Evolutionary conservation across 352 stramenopile species (phyloP), one percentile per base, ranked within the genome.

Genomic region (Elongisporangium prolatum): DNA sequence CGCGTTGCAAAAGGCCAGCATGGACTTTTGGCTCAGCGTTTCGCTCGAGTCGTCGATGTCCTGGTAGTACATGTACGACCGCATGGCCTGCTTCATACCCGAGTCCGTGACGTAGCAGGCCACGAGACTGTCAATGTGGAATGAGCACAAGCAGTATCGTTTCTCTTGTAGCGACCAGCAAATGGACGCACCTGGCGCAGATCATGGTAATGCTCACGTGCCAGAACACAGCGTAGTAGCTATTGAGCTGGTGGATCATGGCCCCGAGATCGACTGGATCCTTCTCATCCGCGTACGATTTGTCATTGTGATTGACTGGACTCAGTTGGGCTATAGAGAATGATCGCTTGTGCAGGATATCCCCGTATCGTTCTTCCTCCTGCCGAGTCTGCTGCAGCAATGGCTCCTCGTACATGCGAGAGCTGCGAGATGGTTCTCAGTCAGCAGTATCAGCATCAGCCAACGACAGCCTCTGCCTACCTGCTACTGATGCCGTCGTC

Each of bases 61-160:
- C 59, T 87, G 77, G 63, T 89, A 91, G 58, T 88, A 90, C 77
- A 93, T 89, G 64, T 91, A 93, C 50, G 69, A 89, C 82, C 59
- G 82, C 80, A 93, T 87, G 2, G 80, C 71, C 21, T 63, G 60
- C 49, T 71, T 65, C 56, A 84, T 77, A 40, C 63, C 65, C 11
- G 68, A 59, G 25, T 90, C 80, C 10, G 65, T 59, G 16, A 87
- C 66, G 34, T 78, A 59, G n/a, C 72, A 80, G 1, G 68, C 78
- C 8, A 75, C 64, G 21, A 89, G 21, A 68, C 83, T 95, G 34
- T 6, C 3, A 20, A 28, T 52, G 20, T 20, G 5, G 18, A 54
- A 54, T 7, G 14, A 40, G 20, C 17, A 37, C 2, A n/a, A 22
- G 48, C 13, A 5, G 7, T 7, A 52, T 9, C 3, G 24, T 8